Base-by-base conservation (phyloP, 2,329 filamentous ascomycete genomes). In the Polychaeton citri region DNA sequence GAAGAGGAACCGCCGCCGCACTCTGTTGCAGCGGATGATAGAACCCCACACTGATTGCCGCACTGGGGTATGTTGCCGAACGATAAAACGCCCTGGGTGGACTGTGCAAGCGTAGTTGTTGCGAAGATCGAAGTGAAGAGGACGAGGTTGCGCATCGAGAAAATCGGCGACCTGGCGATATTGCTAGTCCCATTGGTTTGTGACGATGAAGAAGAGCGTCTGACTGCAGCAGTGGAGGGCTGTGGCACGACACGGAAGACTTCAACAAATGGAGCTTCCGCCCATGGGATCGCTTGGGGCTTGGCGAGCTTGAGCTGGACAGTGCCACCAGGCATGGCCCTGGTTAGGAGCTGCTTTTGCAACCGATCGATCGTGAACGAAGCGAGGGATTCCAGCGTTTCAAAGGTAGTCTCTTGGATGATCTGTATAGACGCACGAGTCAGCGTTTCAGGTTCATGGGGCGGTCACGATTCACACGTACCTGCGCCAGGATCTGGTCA, bases 281-380 rank as follows among this genome's bases (percentile, higher is more conserved):
- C 81, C 47, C 80, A 72, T 0, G 75, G 71, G 15, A 86, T 76
- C 0, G 81, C 81, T 9, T 78, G 74, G 2, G 81, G 81, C 60
- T 86, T 86, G 57, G 77, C 75, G 35, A 86, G 60, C 17, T 64
- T 62, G 24, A 86, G 66, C 40, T 65, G 69, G 34, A 86, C 61
- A 38, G 65, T 65, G 58, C 70, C 69, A 10, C 62, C 61, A 9
- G 55, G 44, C 24, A 56, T 38, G 5, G 37, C 39, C 37, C 8
- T 35, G 43, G 40, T 39, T 28, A 63, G 57, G 43, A 59, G 55
- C 28, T 39, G 41, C 24, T 42, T 40, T 31, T 43, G 37, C 20
- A 62, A 50, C 30, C 64, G 55, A 24, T 53, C 52, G 43, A 61
- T 54, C 2, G 66, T 44, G 57, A 57, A 35, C 59, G 70, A 35